Evolutionary conservation across 108 stramenopile species (phyloP), one percentile per base, ranked within the genome.

Genomic region (Conticribra weissflogii): DNA sequence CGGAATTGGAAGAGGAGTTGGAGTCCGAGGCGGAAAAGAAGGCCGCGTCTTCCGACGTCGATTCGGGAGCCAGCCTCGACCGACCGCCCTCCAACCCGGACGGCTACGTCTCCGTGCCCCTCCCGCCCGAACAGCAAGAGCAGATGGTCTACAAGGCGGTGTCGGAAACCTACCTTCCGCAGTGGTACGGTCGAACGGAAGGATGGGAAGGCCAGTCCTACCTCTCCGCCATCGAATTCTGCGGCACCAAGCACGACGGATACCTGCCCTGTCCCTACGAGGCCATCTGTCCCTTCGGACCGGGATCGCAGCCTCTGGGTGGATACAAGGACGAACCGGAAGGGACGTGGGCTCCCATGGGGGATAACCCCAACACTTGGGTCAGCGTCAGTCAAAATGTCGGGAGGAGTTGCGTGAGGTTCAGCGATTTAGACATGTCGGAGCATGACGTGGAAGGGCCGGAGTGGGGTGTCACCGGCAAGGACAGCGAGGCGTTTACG

Each of bases 121-220:
- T 18, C 21, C 28, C 23, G 30, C 25, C 29, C 1, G 36, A 55
- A 8, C 44, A 67, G 19, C 15, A 32, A 3, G 54, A 67, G 2
- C 34, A 14, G 1, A 19, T 25, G 32, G 36, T 33, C 1, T 67
- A 67, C 27, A 41, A 29, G 21, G 25, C 2, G 1, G 36, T 46
- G 22, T 48, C 15, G 28, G 27, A 27, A 21, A 59, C 5, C 17
- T 51, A 54, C 16, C 19, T 50, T 3, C 73, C 73, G 22, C 0
- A 15, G 14, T 66, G 59, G 65, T 74, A 29, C 27, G 58, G 60
- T 60, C 64, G 73, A 1, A 0, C 19, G 14, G 31, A 31, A 0
- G 73, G 73, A 53, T 74, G 73, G 73, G 17, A 29, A 12, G 73
- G 73, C 12, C 23, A 36, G 17, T 45, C 36, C 29, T 74, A 71